Percentiles rank a stretch among this genome's conserved stretches.
Conservation (phyloP, 768 basidiomycete genomes). For the Polyporus arcularius region DNA sequence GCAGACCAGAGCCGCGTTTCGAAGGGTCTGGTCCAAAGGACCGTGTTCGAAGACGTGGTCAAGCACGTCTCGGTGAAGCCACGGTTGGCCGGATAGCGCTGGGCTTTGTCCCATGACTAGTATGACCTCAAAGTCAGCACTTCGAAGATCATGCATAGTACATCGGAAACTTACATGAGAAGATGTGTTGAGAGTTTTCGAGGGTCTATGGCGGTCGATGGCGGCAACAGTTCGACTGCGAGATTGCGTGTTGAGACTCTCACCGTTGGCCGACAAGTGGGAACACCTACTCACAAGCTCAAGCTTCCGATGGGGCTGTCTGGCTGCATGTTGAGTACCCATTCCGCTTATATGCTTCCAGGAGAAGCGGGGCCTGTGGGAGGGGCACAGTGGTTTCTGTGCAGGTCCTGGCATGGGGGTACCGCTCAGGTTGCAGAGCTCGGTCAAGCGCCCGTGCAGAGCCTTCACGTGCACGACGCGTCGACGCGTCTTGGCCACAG, state of each 20-base stretch:
- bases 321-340: background rate
- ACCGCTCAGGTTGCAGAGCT: background rate
- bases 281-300: no score
- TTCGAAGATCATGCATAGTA: no score
- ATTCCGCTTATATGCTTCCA: background rate
- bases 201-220: no score
- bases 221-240: no score
- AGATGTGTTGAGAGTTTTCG: no score
- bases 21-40: background rate
- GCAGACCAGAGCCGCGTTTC: conserved; percentile 3
- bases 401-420: background rate
- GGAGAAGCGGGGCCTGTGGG: background rate
- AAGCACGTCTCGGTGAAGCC: conserved; percentile 8
- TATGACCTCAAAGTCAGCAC: no score
- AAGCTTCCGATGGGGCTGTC: background rate
- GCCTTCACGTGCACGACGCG: conserved; percentile 19
- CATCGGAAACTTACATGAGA: no score
- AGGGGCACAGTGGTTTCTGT: background rate
- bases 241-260: no score
- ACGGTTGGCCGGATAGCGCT: background rate
- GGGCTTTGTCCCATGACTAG: background rate
- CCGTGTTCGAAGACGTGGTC: conserved; percentile 6
- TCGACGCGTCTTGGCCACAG: conserved; percentile 10
- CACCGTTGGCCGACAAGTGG: no score
- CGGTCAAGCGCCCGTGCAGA: conserved; percentile 8